A percentile compares a stretch with the other conserved stretches of the same genome.
Evolutionary conservation across 257 asterid genomes (phyloP).

Genomic region (Plantago elongata): DNA sequence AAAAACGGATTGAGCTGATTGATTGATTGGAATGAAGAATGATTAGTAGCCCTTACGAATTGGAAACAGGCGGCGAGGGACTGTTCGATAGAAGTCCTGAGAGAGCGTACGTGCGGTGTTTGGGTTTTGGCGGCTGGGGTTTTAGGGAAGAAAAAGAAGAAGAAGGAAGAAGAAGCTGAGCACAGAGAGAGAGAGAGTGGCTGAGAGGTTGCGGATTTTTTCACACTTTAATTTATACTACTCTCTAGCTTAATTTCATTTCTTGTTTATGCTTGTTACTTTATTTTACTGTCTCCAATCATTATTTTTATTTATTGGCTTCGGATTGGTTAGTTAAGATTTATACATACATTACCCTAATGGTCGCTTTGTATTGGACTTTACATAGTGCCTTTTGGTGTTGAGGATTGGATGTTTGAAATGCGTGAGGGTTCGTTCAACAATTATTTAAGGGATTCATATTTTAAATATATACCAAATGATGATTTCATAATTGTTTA

Average conservation of each 20-base stretch:
- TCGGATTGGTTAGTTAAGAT: background rate
- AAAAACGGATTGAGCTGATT: background rate
- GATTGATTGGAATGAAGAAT: background rate
- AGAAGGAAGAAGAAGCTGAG: constrained; percentile 16
- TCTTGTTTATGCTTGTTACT: background rate
- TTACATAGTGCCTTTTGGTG: background rate
- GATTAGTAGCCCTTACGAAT: background rate
- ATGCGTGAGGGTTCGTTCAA: background rate
- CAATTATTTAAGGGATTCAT: too few species aligned
- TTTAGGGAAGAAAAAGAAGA: background rate
- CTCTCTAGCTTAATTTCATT: background rate
- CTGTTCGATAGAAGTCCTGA: constrained; percentile 14
- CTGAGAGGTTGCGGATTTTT: constrained; percentile 29
- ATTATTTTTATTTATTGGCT: background rate
- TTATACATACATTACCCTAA: too few species aligned
- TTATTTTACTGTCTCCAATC: background rate
- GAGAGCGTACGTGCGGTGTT: background rate
- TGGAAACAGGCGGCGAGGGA: constrained; percentile 13
- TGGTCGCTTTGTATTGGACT: too few species aligned
- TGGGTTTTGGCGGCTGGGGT: constrained; percentile 36
- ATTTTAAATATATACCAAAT: too few species aligned
- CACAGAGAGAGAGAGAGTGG: constrained; percentile 16
- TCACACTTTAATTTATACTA: constrained; percentile 6
- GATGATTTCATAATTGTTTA: too few species aligned
- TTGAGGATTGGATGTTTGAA: background rate